Conservation (phyloP, 192 early-diverging fungal genomes). For the Coemansia sp. region DNA sequence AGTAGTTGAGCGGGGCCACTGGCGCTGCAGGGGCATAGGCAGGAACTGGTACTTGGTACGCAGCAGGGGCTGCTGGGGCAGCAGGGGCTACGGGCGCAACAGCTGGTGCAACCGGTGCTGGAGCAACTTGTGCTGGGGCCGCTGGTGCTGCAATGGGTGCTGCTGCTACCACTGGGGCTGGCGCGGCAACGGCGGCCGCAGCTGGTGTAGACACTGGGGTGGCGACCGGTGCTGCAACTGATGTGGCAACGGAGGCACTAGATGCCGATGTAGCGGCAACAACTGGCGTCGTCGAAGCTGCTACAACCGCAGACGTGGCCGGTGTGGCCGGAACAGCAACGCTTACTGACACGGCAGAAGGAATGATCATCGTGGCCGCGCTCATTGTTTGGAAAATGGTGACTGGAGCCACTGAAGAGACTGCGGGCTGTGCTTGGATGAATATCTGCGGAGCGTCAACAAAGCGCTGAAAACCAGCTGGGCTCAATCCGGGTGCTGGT, state of each 20-base stretch:
- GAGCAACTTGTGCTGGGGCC: background rate
- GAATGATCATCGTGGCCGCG: background rate
- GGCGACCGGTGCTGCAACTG: conserved; percentile 12
- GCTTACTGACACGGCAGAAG: background rate
- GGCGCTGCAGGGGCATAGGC: conserved; percentile 8
- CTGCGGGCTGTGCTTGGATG: conserved; percentile 27
- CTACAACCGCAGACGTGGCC: background rate
- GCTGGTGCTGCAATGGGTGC: conserved; percentile 7
- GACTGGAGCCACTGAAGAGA: conserved; percentile 16
- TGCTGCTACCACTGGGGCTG: background rate
- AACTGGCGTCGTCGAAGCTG: background rate
- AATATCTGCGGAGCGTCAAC: conserved; percentile 37
- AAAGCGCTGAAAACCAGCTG: conserved; percentile 22
- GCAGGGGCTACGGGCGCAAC: background rate
- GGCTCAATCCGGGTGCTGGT: background rate
- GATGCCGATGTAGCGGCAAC: background rate
- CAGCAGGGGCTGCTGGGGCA: conserved; percentile 11
- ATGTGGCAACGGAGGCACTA: conserved; percentile 6
- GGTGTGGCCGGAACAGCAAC: conserved; percentile 17
- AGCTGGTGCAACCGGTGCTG: background rate
- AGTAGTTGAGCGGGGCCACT: conserved; percentile 16
- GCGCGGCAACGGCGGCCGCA: conserved; percentile 1
- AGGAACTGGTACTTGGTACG: background rate
- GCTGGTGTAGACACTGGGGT: conserved; percentile 1
- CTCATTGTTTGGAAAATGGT: conserved; percentile 27